phyloP scores from a whole-genome alignment of 371 early-diverging fungal species.

The Mortierella sp. region DNA sequence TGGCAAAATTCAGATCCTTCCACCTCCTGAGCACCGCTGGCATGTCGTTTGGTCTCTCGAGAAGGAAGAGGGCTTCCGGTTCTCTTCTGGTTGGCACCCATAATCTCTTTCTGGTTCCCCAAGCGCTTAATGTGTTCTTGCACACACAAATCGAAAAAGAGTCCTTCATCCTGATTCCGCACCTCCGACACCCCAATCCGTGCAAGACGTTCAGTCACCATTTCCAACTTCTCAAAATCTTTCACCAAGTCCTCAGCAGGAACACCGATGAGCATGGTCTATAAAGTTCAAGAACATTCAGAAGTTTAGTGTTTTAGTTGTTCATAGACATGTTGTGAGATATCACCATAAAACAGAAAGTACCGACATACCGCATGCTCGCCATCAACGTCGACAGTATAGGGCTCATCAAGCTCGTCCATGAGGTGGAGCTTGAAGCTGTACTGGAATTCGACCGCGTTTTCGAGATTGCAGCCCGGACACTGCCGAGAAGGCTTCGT shows the following conservation, averaged over 20 bases:
- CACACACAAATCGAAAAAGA: slow-evolving; percentile 28
- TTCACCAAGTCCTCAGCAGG: slow-evolving; percentile 19
- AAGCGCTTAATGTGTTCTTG: background rate
- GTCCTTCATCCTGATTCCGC: background rate
- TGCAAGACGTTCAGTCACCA: slow-evolving; percentile 8
- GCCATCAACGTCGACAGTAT: slow-evolving; percentile 24
- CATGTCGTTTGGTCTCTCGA: background rate
- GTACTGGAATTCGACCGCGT: slow-evolving; percentile 5
- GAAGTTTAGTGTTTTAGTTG: no score
- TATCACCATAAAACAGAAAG: background rate
- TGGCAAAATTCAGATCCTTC: background rate
- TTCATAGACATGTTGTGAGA: background rate
- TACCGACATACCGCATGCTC: slow-evolving; percentile 24
- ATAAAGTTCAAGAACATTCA: background rate
- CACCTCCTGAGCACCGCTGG: background rate
- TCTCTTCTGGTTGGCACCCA: background rate
- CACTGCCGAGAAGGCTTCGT: slow-evolving; percentile 5
- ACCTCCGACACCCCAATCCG: slow-evolving; percentile 14
- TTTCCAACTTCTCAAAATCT: background rate
- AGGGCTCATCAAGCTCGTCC: slow-evolving; percentile 28
- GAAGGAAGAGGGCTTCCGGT: background rate
- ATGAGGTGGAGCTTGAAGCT: slow-evolving; percentile 20
- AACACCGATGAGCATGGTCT: slow-evolving; percentile 19
- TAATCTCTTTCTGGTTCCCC: background rate
- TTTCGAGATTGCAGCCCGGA: slow-evolving; percentile 8